phyloP scores from a whole-genome alignment of 2,329 filamentous ascomycete genomes.

The Alternaria postmessia region DNA sequence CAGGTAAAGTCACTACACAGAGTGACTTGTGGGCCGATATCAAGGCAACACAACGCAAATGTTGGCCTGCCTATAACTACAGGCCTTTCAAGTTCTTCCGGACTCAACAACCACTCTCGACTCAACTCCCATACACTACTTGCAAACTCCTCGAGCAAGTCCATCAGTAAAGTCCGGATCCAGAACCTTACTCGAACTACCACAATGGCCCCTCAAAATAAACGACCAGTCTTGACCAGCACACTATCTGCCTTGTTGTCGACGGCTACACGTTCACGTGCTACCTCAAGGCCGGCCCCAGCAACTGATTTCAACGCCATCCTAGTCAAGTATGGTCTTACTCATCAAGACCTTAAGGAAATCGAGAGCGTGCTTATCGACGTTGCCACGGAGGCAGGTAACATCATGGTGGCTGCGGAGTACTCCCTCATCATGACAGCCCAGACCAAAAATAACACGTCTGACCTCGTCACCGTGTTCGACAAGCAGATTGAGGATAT shows the following conservation, averaged over 20 bases:
- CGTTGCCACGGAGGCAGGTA: constrained; percentile 40
- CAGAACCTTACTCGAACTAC: neutral
- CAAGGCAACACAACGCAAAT: neutral
- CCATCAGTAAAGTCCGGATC: neutral
- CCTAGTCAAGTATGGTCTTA: constrained; percentile 31
- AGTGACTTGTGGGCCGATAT: too few species aligned
- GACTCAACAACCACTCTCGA: neutral
- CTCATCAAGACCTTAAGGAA: constrained; percentile 13
- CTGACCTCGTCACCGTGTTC: constrained; percentile 64
- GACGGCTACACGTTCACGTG: neutral
- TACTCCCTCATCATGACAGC: constrained; percentile 31
- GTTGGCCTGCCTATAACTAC: neutral
- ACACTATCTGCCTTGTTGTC: neutral
- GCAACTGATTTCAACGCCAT: constrained; percentile 23
- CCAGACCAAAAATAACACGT: constrained; percentile 49
- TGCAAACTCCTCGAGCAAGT: neutral
- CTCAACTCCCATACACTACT: neutral
- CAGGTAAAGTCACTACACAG: neutral
- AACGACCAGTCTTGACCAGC: neutral
- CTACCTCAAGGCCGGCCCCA: constrained; percentile 9
- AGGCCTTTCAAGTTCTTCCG: neutral
- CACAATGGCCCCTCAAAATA: neutral
- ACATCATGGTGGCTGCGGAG: constrained; percentile 47
- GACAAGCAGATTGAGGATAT: constrained; percentile 63
- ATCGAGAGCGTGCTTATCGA: constrained; percentile 32